Percentiles rank a stretch among this genome's conserved stretches.
Conservation (phyloP, 768 basidiomycete genomes). For the Harrya chromipes region DNA sequence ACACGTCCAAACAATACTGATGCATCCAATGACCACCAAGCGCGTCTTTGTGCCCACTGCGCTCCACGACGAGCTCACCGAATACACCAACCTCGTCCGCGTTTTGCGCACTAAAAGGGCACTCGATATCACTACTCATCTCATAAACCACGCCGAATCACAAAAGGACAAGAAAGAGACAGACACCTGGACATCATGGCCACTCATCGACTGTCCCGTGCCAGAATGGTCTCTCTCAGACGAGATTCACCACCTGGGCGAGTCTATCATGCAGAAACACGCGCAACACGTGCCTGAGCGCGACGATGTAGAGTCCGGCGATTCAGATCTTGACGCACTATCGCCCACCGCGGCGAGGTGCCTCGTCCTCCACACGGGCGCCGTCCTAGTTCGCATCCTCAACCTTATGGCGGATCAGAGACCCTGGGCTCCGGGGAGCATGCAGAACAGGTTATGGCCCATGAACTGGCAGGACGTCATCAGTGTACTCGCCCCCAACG, state of each 20-base stretch:
- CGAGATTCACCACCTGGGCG: conserved; percentile 53
- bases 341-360: conserved; percentile 28
- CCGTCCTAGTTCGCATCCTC: conserved; percentile 50
- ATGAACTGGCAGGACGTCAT: conserved; percentile 66
- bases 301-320: conserved; percentile 23
- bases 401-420: conserved; percentile 53
- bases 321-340: conserved; percentile 32
- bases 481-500: conserved; percentile 45
- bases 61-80: conserved; percentile 46
- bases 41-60: conserved; percentile 47
- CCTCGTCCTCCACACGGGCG: conserved; percentile 43
- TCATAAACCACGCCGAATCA: conserved; percentile 29
- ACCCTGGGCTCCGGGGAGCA: conserved; percentile 51
- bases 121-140: conserved; percentile 50
- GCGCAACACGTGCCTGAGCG: conserved; percentile 8
- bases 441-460: conserved; percentile 62
- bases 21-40: conserved; percentile 1
- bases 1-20: conserved; percentile 8
- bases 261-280: conserved; percentile 26
- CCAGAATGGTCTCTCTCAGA: conserved; percentile 74
- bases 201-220: conserved; percentile 61
- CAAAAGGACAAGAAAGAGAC: conserved; percentile 20
- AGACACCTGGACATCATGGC: conserved; percentile 77
- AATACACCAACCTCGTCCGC: conserved; percentile 63
- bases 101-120: conserved; percentile 52